These are phyloP conservation scores for Heimioporus retisporus DNA, from an alignment of 1,284 basidiomycete genomes.

Conservation along the genomic window DNA sequence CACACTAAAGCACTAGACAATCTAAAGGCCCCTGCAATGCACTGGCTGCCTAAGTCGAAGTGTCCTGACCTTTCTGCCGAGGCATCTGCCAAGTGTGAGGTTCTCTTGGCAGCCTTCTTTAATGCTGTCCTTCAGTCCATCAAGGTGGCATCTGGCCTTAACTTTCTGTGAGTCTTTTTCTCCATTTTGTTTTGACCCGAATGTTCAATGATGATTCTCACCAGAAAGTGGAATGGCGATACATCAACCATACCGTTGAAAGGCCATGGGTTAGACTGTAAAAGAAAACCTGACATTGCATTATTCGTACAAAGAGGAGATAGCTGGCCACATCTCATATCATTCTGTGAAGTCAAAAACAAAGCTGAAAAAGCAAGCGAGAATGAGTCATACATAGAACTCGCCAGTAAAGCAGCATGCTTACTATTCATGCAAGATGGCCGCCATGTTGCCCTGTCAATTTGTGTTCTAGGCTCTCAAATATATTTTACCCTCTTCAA, in stretches of 20 bases:
- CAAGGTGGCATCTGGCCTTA: not conserved
- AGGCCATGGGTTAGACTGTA: not conserved
- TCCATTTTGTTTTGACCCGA: no score
- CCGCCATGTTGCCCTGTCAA: not conserved
- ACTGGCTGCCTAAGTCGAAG: not conserved
- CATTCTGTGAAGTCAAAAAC: not conserved
- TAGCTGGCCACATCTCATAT: not conserved
- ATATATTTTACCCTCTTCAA: not conserved
- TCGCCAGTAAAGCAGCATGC: not conserved
- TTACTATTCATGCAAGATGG: not conserved
- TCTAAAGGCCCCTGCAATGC: no score
- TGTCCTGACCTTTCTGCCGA: not conserved
- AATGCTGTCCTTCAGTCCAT: not conserved
- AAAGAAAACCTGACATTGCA: not conserved
- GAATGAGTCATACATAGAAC: not conserved
- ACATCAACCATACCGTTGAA: not conserved
- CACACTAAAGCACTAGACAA: no score
- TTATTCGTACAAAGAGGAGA: not conserved
- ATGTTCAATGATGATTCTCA: not conserved
- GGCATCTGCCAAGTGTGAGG: not conserved
- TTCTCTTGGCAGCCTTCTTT: not conserved
- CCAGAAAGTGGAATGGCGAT: not conserved
- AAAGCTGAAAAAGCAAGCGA: not conserved
- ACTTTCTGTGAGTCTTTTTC: not conserved
- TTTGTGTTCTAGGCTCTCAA: not conserved